A percentile compares a stretch with the other conserved stretches of the same genome.
Conservation (phyloP, 2,329 filamentous ascomycete genomes). For the Xylariaceae sp. region DNA sequence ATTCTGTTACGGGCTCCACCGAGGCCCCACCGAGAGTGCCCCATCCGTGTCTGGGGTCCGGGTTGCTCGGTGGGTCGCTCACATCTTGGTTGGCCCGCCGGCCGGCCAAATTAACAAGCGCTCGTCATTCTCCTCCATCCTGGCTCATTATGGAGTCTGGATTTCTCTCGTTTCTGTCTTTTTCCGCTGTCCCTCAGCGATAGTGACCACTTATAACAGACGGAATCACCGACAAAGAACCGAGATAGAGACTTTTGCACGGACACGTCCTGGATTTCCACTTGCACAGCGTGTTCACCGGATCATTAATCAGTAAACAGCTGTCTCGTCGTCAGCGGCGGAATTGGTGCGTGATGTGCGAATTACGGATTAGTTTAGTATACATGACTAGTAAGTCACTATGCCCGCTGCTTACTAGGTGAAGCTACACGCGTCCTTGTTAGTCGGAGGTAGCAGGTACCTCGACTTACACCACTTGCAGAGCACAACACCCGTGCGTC, state of each 20-base stretch:
- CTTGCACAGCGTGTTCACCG: too few relatives aligned
- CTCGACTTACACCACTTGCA: too few relatives aligned
- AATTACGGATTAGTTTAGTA: not conserved
- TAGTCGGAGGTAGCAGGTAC: too few relatives aligned
- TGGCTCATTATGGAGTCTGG: constrained; percentile 9
- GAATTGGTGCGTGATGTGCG: not conserved
- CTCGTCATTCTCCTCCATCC: not conserved
- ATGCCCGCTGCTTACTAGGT: not conserved
- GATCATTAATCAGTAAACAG: too few relatives aligned
- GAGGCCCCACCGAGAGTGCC: not conserved
- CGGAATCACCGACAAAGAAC: constrained; percentile 4
- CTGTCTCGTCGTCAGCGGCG: too few relatives aligned
- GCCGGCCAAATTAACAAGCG: constrained; percentile 2
- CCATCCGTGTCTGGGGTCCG: constrained; percentile 19
- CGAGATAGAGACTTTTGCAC: not conserved
- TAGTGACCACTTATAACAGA: not conserved
- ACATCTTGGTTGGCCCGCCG: constrained; percentile 11
- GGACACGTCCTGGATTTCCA: too few relatives aligned
- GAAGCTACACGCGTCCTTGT: too few relatives aligned
- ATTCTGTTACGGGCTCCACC: constrained; percentile 19
- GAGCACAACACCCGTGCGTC: too few relatives aligned
- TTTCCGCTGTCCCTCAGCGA: not conserved
- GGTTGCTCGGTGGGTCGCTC: constrained; percentile 10
- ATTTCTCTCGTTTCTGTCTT: not conserved
- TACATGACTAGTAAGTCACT: not conserved